These are phyloP conservation scores for Geotrichum europaeum DNA, from an alignment of 1,139 yeast genomes.

Conservation along the genomic window DNA sequence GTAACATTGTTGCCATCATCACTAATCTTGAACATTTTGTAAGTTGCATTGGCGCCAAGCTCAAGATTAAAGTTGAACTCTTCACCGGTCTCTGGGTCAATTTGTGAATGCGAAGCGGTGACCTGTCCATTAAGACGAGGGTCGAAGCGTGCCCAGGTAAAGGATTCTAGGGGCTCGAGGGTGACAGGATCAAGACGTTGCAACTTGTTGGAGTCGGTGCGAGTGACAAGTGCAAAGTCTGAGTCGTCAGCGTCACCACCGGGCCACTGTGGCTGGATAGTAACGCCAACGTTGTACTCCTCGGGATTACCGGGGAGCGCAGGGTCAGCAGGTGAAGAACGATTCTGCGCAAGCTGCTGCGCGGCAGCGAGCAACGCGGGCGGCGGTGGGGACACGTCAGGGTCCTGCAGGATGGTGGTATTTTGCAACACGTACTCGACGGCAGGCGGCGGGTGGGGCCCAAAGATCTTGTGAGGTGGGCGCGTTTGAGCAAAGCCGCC, in stretches of 20 bases:
- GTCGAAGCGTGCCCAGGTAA: conserved; percentile 16
- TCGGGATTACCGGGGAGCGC: conserved; percentile 2
- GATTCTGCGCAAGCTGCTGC: neutral
- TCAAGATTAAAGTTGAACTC: conserved; percentile 20
- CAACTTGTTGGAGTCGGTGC: conserved; percentile 19
- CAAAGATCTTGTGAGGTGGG: conserved; percentile 14
- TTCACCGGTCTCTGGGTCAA: conserved; percentile 18
- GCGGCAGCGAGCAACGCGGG: neutral
- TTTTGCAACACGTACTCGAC: neutral
- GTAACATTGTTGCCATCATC: conserved; percentile 5
- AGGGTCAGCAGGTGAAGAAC: neutral
- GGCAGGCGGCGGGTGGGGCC: conserved; percentile 1
- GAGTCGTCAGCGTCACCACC: conserved; percentile 4
- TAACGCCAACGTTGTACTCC: conserved; percentile 18
- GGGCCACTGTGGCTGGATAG: conserved; percentile 20
- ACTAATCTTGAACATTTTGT: conserved; percentile 18
- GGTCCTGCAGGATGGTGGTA: neutral
- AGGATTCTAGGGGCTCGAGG: conserved; percentile 17
- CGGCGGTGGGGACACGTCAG: conserved; percentile 6
- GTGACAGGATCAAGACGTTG: conserved; percentile 17
- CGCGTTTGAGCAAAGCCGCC: conserved; percentile 14
- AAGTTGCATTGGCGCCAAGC: conserved; percentile 16
- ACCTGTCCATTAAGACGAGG: conserved; percentile 14
- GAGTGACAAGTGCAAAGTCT: conserved; percentile 9
- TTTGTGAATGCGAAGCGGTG: conserved; percentile 20